These are phyloP conservation scores for Clavispora carvajalis DNA, from an alignment of 805 yeast species.

Conservation along the genomic window DNA sequence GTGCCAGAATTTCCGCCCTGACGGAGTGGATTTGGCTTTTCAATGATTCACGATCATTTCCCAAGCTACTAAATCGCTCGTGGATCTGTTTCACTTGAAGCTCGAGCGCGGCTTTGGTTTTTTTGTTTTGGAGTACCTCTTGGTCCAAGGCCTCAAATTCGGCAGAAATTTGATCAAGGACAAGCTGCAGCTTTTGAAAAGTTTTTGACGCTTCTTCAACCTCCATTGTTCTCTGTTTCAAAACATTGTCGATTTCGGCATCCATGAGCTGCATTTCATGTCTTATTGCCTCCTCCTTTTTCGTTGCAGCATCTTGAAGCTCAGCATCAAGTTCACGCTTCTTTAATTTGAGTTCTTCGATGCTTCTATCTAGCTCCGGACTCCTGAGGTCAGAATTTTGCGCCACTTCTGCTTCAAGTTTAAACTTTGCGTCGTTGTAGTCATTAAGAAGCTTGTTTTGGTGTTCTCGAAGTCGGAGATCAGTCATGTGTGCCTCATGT, in stretches of 20 bases:
- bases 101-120: background rate
- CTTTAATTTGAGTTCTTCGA: conserved; percentile 13
- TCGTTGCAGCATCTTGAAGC: conserved; percentile 4
- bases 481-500: conserved; percentile 24
- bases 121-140: no score
- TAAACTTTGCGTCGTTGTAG: conserved; percentile 27
- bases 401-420: conserved; percentile 23
- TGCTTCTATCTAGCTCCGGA: conserved; percentile 11
- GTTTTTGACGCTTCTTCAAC: background rate
- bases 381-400: background rate
- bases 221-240: background rate
- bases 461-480: conserved; percentile 26
- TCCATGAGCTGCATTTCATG: background rate
- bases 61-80: background rate
- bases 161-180: background rate
- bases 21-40: conserved; percentile 3
- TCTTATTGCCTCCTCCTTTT: conserved; percentile 6
- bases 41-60: conserved; percentile 3
- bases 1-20: conserved; percentile 7
- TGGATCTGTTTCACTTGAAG: background rate
- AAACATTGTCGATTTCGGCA: background rate
- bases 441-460: conserved; percentile 22
- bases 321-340: conserved; percentile 3
- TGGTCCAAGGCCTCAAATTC: conserved; percentile 11
- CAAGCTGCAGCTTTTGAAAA: background rate